phyloP scores from a whole-genome alignment of 179 eudicot genomes.

The Nepenthes alata region DNA sequence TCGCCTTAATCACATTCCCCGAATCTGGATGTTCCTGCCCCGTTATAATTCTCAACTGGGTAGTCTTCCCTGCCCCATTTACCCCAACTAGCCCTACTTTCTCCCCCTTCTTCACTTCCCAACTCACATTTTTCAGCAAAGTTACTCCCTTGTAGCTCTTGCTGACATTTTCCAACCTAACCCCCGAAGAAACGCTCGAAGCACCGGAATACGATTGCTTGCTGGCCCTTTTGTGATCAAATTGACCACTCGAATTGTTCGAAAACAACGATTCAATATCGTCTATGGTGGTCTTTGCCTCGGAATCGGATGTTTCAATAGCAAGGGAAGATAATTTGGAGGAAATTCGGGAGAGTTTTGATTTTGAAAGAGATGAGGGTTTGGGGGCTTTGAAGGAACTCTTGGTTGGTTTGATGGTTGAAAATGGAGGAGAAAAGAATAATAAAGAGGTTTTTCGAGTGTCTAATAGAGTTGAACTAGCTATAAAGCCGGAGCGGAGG shows the following conservation, averaged over 20 bases:
- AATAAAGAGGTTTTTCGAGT: slow-evolving; percentile 25
- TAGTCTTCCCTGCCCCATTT: slow-evolving; percentile 95
- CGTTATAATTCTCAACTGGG: slow-evolving; percentile 78
- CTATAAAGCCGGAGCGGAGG: slow-evolving; percentile 52
- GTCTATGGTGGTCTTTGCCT: slow-evolving; percentile 20
- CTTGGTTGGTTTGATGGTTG: slow-evolving; percentile 21
- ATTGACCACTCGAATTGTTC: slow-evolving; percentile 18
- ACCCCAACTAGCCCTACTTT: slow-evolving; percentile 95
- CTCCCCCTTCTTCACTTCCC: slow-evolving; percentile 97
- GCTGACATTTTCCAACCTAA: slow-evolving; percentile 68
- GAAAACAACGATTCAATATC: slow-evolving; percentile 73
- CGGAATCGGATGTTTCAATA: slow-evolving; percentile 30
- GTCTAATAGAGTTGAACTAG: slow-evolving; percentile 26
- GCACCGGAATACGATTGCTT: slow-evolving; percentile 52
- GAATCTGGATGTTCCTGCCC: slow-evolving; percentile 81
- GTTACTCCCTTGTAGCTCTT: slow-evolving; percentile 81
- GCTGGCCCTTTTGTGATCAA: slow-evolving; percentile 25
- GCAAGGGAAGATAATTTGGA: slow-evolving; percentile 39
- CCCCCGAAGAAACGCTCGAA: slow-evolving; percentile 74
- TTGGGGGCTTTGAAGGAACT: slow-evolving; percentile 13
- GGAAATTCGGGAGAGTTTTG: slow-evolving; percentile 19
- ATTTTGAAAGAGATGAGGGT: slow-evolving; percentile 11
- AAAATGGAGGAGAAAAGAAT: slow-evolving; percentile 20
- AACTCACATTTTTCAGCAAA: slow-evolving; percentile 61
- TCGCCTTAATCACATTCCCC: slow-evolving; percentile 84